Conservation (phyloP, 2,329 filamentous ascomycete genomes). For the Fragosphaeria purpurea region DNA sequence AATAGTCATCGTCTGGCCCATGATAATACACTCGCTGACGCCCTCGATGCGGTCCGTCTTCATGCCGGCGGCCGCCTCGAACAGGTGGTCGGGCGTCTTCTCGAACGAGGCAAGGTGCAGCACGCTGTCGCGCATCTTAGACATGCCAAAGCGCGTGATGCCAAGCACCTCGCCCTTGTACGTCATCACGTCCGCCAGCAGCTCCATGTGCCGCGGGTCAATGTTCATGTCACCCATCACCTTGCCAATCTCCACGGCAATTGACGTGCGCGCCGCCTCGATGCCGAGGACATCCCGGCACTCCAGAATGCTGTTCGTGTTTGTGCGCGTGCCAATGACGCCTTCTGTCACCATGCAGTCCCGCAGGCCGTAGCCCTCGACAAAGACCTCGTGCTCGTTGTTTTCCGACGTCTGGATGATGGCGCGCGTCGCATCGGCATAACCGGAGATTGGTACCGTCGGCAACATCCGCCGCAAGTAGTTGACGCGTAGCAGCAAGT, state of each 20-base stretch:
- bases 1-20: conserved; percentile 87
- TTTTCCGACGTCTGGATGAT: conserved; percentile 76
- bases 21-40: conserved; percentile 94
- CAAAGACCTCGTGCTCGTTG: conserved; percentile 62
- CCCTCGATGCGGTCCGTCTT: conserved; percentile 89
- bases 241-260: conserved; percentile 73
- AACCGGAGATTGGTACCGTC: conserved; percentile 77
- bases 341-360: conserved; percentile 91
- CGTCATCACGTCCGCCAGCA: conserved; percentile 96
- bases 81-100: conserved; percentile 95
- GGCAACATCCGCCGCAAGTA: conserved; percentile 75
- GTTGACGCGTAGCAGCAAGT: conserved; percentile 70
- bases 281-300: conserved; percentile 80
- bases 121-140: conserved; percentile 92
- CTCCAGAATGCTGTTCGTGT: conserved; percentile 86
- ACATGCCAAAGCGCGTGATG: conserved; percentile 90
- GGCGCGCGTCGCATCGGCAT: conserved; percentile 73
- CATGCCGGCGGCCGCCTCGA: conserved; percentile 85
- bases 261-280: conserved; percentile 83
- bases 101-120: conserved; percentile 93
- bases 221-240: conserved; percentile 96
- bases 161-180: conserved; percentile 96
- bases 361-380: conserved; percentile 87
- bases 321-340: conserved; percentile 65
- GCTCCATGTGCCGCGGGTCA: conserved; percentile 94